Conservation (phyloP, 192 early-diverging fungal species). For the Coemansia sp. region DNA sequence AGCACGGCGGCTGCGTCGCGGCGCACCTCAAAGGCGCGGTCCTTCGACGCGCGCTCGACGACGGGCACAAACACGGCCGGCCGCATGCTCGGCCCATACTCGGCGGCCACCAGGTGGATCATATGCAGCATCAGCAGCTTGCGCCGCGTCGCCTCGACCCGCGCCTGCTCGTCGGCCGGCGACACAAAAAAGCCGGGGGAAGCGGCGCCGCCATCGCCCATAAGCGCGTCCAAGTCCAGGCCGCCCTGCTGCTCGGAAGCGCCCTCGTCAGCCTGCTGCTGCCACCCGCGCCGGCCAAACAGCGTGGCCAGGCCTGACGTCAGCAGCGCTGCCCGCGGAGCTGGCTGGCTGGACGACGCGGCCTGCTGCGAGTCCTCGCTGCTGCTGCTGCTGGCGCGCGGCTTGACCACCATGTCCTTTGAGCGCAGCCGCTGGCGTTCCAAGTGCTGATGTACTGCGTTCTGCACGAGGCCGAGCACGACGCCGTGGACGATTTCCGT, state of each 20-base stretch:
- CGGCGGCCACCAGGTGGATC: conserved; percentile 47
- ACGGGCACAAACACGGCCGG: conserved; percentile 57
- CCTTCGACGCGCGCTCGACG: conserved; percentile 45
- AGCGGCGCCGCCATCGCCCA: not conserved
- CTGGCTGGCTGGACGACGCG: not conserved
- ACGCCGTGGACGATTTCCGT: conserved; percentile 57
- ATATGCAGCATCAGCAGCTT: conserved; percentile 56
- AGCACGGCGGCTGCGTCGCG: conserved; percentile 55
- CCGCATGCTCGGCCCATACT: conserved; percentile 47
- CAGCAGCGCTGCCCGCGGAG: conserved; percentile 3
- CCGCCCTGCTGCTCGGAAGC: not conserved
- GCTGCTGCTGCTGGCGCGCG: conserved; percentile 20
- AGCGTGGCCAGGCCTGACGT: conserved; percentile 34
- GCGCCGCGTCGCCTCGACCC: conserved; percentile 43
- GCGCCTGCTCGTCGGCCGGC: conserved; percentile 44
- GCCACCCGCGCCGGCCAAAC: conserved; percentile 42
- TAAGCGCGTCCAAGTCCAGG: not conserved
- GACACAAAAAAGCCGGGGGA: conserved; percentile 42
- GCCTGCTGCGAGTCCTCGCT: not conserved
- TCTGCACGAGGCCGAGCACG: conserved; percentile 47
- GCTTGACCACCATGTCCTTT: conserved; percentile 47
- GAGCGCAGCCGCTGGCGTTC: conserved; percentile 35
- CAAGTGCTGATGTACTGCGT: conserved; percentile 30
- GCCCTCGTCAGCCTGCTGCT: conserved; percentile 19
- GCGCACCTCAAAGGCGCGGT: conserved; percentile 52